These are phyloP conservation scores for Grammothele lineata DNA, from an alignment of 768 basidiomycete genomes.

Conservation along the genomic window DNA sequence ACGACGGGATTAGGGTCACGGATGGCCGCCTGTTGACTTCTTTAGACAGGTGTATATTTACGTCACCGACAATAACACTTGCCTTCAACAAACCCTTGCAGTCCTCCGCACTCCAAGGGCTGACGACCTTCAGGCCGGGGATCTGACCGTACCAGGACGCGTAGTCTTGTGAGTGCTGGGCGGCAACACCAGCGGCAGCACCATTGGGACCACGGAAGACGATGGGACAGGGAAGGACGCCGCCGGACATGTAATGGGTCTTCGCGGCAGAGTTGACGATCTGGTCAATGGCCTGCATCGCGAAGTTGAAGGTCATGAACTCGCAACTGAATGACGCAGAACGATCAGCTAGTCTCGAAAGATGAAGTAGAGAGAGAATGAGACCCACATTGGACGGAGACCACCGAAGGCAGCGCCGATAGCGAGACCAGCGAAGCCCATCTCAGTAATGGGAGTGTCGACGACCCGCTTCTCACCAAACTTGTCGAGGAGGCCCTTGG, in stretches of 20 bases:
- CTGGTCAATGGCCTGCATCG: conserved; percentile 99
- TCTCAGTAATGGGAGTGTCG: conserved; percentile 95
- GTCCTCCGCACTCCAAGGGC: conserved; percentile 98
- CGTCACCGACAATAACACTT: conserved; percentile 10
- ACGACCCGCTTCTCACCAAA: conserved; percentile 98
- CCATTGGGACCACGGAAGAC: conserved; percentile 99
- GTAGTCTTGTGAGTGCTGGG: conserved; percentile 98
- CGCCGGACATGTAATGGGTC: conserved; percentile 99
- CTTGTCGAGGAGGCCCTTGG: conserved; percentile 98
- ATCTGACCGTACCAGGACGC: conserved; percentile 92
- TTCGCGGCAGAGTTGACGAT: conserved; percentile 99
- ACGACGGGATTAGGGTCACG: conserved; percentile 98
- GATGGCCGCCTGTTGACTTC: conserved; percentile 70
- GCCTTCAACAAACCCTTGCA: conserved; percentile 98
- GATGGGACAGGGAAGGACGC: conserved; percentile 96
- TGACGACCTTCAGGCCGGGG: conserved; percentile 96
- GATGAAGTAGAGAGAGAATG: background rate
- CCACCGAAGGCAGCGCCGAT: conserved; percentile 94
- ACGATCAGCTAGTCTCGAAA: background rate
- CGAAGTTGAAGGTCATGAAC: conserved; percentile 99
- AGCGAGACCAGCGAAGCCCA: conserved; percentile 97
- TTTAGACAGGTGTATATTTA: background rate
- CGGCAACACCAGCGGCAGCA: conserved; percentile 93
- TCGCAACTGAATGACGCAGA: conserved; percentile 62
- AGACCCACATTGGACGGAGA: conserved; percentile 80